Conservation (phyloP, 352 stramenopile genomes). For the Phytophthora quininea region DNA sequence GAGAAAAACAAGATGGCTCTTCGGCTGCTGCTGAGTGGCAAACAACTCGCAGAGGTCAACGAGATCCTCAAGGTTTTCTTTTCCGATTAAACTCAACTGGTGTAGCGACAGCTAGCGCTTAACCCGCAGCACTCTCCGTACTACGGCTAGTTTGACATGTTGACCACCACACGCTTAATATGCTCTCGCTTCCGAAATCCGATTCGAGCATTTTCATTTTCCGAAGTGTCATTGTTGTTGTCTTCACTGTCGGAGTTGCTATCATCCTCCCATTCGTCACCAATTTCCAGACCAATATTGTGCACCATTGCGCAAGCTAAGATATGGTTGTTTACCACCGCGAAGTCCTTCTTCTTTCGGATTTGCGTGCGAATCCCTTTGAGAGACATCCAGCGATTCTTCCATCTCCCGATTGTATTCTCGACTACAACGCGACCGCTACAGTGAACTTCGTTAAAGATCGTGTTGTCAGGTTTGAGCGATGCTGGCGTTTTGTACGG, state of each 20-base stretch:
- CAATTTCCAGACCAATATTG: background rate
- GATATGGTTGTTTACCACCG: background rate
- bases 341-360: background rate
- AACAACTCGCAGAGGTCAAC: background rate
- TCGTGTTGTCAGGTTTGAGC: background rate
- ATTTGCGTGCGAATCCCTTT: slow-evolving; percentile 6
- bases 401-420: slow-evolving; percentile 1
- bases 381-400: slow-evolving; percentile 11
- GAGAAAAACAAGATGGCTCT: slow-evolving; percentile 8
- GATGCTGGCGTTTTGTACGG: slow-evolving; percentile 5
- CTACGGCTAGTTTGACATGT: background rate
- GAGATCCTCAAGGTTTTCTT: background rate
- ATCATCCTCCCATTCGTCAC: background rate
- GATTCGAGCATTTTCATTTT: background rate
- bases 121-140: background rate
- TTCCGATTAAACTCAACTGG: background rate
- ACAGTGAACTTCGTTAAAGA: slow-evolving; percentile 5
- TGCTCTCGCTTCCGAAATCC: background rate
- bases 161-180: background rate
- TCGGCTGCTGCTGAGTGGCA: background rate
- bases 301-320: background rate
- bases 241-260: background rate
- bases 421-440: slow-evolving; percentile 3
- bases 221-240: background rate
- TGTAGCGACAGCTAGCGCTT: background rate